These are phyloP conservation scores for Epipyxis sp. DNA, from an alignment of 108 stramenopile genomes.

Conservation along the genomic window DNA sequence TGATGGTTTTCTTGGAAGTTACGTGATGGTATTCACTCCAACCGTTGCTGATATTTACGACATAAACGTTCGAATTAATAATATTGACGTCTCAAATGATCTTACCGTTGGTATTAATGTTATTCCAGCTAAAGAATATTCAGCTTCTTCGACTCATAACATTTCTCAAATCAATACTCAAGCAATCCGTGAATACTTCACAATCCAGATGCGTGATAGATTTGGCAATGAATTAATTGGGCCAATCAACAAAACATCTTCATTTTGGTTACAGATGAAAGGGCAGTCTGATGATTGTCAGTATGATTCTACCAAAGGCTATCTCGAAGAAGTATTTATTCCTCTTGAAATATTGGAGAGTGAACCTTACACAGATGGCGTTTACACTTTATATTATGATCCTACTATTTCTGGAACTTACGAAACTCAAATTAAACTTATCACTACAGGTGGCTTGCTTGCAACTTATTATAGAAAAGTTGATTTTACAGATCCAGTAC, in stretches of 20 bases:
- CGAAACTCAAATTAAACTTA: constrained; percentile 49
- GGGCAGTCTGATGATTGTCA: constrained; percentile 15
- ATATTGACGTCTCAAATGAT: constrained; percentile 52
- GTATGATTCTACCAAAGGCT: neutral
- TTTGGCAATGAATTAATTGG: constrained; percentile 67
- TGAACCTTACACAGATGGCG: constrained; percentile 52
- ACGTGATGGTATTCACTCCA: constrained; percentile 64
- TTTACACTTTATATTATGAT: constrained; percentile 55
- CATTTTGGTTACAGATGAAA: neutral
- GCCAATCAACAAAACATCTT: neutral
- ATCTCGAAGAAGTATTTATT: constrained; percentile 2
- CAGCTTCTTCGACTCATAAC: constrained; percentile 53
- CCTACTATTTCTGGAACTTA: constrained; percentile 66
- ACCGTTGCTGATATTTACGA: constrained; percentile 61
- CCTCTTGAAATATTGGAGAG: too few relatives aligned
- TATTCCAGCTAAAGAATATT: constrained; percentile 56
- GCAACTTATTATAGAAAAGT: constrained; percentile 61
- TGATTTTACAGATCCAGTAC: constrained; percentile 67
- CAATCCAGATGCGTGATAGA: constrained; percentile 60
- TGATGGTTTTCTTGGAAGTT: constrained; percentile 47
- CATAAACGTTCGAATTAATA: constrained; percentile 51
- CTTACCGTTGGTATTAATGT: constrained; percentile 57
- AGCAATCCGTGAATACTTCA: constrained; percentile 60
- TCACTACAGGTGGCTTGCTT: constrained; percentile 64
- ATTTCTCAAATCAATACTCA: constrained; percentile 54